Evolutionary conservation across 176 grass and related monocot species (phyloP).

Genomic region (Panicum miliaceum): DNA sequence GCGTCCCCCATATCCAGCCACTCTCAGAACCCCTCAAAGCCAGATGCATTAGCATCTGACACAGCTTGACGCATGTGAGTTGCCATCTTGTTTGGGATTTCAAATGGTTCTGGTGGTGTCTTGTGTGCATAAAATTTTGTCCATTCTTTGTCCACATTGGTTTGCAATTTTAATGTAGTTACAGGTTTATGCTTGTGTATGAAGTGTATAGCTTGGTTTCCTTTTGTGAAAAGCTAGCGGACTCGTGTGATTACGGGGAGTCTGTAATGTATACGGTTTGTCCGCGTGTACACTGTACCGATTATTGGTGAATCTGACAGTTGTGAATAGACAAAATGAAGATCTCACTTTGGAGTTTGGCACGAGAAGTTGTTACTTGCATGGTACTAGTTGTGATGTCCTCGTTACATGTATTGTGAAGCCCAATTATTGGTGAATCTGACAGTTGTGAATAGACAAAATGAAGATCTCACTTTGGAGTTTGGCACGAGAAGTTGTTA

Average conservation of each 20-base stretch:
- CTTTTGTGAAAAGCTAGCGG: neutral
- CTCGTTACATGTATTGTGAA: too few species aligned
- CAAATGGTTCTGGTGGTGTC: constrained; percentile 1
- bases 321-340: constrained; percentile 12
- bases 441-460: constrained; percentile 10
- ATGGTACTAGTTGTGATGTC: neutral
- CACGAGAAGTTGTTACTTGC: neutral
- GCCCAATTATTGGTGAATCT: neutral
- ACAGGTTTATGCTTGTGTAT: constrained; percentile 23
- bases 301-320: neutral
- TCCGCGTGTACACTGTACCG: neutral
- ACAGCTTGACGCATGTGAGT: constrained; percentile 3
- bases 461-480: neutral
- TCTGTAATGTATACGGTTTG: neutral
- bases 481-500: neutral
- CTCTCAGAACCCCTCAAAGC: neutral
- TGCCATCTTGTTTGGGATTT: constrained; percentile 16
- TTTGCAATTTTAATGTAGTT: constrained; percentile 13
- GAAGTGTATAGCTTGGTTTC: neutral
- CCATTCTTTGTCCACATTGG: constrained; percentile 23
- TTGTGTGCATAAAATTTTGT: constrained; percentile 46
- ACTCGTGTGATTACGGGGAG: neutral
- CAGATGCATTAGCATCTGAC: constrained; percentile 25
- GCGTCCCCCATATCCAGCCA: constrained; percentile 30
- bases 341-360: neutral